phyloP scores from a whole-genome alignment of 75 land plant genomes.

The Pinus taeda region DNA sequence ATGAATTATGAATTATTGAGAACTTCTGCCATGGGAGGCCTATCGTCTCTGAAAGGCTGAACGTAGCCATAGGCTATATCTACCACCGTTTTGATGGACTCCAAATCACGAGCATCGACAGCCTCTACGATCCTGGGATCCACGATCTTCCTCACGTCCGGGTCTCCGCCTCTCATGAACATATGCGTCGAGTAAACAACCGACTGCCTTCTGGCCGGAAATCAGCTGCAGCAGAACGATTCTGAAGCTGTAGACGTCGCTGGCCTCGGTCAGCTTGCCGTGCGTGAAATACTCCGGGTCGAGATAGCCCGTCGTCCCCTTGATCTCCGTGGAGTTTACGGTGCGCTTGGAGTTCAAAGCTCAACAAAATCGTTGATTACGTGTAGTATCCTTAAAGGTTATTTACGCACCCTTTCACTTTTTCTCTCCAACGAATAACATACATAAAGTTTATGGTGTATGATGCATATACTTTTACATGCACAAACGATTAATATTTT shows the following conservation, averaged over 20 bases:
- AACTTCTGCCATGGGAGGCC: constrained; percentile 21
- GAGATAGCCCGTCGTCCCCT: constrained; percentile 17
- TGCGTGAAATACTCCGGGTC: constrained; percentile 36
- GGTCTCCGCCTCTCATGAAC: neutral
- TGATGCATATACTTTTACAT: too few relatives aligned
- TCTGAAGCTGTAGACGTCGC: constrained; percentile 48
- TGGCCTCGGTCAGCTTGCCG: constrained; percentile 32
- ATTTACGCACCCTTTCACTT: too few relatives aligned
- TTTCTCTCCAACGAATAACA: too few relatives aligned
- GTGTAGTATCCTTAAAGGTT: too few relatives aligned
- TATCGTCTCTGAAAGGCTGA: constrained; percentile 17
- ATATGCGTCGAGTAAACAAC: constrained; percentile 17
- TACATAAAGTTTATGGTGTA: too few relatives aligned
- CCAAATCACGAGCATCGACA: constrained; percentile 1
- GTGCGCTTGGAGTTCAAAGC: too few relatives aligned
- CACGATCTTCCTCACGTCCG: neutral
- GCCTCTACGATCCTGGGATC: constrained; percentile 11
- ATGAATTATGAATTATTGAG: neutral
- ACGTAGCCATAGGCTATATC: constrained; percentile 13
- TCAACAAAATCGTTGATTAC: too few relatives aligned
- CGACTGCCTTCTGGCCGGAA: constrained; percentile 40
- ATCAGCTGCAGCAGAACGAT: constrained; percentile 39
- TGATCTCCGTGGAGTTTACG: neutral
- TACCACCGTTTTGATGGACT: constrained; percentile 12
- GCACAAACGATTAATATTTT: too few relatives aligned